These are phyloP conservation scores for Orbilia quercus DNA, from an alignment of 2,329 filamentous ascomycete species.

Conservation along the genomic window DNA sequence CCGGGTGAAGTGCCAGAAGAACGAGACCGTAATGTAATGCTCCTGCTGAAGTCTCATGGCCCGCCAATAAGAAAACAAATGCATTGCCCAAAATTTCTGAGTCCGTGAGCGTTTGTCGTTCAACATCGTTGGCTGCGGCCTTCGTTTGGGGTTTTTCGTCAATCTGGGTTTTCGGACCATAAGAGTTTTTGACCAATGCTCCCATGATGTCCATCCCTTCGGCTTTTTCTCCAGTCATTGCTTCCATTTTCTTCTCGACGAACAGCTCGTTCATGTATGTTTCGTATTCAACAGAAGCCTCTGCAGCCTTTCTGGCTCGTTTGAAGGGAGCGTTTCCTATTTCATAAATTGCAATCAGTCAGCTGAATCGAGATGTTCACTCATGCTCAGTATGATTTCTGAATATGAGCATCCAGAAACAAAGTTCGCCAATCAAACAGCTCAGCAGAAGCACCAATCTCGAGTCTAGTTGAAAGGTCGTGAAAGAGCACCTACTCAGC, in stretches of 20 bases:
- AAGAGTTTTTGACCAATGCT: constrained; percentile 67
- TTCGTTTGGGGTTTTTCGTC: constrained; percentile 47
- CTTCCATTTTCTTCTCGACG: constrained; percentile 70
- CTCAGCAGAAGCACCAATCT: neutral
- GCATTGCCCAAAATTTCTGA: constrained; percentile 79
- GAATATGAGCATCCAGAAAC: too few species aligned
- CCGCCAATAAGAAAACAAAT: constrained; percentile 75
- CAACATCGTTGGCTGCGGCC: constrained; percentile 54
- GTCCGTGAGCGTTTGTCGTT: constrained; percentile 66
- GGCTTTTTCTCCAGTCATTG: constrained; percentile 62
- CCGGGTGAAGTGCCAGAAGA: constrained; percentile 74
- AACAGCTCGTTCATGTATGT: constrained; percentile 78
- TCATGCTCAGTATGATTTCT: neutral
- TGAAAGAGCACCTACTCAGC: constrained; percentile 61
- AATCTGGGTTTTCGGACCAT: constrained; percentile 54
- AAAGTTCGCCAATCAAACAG: neutral
- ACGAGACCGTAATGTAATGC: constrained; percentile 77
- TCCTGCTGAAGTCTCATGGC: constrained; percentile 84
- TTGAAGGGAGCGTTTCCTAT: constrained; percentile 67
- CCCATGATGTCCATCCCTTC: constrained; percentile 68
- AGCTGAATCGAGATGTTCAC: constrained; percentile 1
- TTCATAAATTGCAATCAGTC: constrained; percentile 3
- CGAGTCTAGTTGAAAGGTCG: neutral
- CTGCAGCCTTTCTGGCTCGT: constrained; percentile 67
- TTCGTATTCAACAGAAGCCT: constrained; percentile 72